A percentile compares a stretch with the other conserved stretches of the same genome.
Evolutionary conservation across 164 flowering plant genomes (phyloP).

Genomic region (Protea cynaroides): DNA sequence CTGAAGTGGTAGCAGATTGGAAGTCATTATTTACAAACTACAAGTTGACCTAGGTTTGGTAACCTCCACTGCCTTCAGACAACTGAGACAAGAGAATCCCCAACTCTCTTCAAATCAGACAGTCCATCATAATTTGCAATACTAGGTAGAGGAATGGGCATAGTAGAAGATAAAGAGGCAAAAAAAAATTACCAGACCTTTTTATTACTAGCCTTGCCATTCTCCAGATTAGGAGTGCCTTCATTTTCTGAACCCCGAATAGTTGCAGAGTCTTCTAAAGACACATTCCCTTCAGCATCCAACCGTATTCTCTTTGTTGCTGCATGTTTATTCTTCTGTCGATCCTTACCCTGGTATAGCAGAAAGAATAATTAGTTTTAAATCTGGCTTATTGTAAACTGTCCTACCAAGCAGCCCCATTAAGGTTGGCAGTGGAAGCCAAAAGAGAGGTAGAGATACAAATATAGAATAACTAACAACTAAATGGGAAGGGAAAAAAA

Average conservation of each 20-base stretch:
- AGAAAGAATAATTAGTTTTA: background rate
- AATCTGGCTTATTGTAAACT: too few species aligned
- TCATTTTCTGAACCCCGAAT: conserved; percentile 34
- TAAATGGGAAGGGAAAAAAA: too few species aligned
- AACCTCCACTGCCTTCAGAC: too few species aligned
- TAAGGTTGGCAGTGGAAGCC: too few species aligned
- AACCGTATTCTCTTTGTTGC: conserved; percentile 61
- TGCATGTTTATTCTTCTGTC: conserved; percentile 70
- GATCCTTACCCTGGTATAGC: conserved; percentile 59
- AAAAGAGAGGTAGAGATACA: background rate
- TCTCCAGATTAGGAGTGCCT: conserved; percentile 46
- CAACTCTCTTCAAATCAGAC: too few species aligned
- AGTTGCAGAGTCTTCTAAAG: conserved; percentile 66
- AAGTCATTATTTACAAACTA: background rate
- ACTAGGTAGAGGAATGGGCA: too few species aligned
- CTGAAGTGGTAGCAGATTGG: background rate
- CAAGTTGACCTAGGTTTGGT: too few species aligned
- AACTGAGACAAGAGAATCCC: too few species aligned
- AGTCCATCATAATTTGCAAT: too few species aligned
- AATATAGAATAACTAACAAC: too few species aligned
- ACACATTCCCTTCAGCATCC: conserved; percentile 92
- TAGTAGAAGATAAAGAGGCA: too few species aligned
- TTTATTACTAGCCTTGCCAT: conserved; percentile 41
- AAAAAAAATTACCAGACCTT: conserved; percentile 32
- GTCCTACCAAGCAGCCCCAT: too few species aligned